These are phyloP conservation scores for Mrakia blollopis DNA, from an alignment of 768 basidiomycete genomes.

Conservation along the genomic window DNA sequence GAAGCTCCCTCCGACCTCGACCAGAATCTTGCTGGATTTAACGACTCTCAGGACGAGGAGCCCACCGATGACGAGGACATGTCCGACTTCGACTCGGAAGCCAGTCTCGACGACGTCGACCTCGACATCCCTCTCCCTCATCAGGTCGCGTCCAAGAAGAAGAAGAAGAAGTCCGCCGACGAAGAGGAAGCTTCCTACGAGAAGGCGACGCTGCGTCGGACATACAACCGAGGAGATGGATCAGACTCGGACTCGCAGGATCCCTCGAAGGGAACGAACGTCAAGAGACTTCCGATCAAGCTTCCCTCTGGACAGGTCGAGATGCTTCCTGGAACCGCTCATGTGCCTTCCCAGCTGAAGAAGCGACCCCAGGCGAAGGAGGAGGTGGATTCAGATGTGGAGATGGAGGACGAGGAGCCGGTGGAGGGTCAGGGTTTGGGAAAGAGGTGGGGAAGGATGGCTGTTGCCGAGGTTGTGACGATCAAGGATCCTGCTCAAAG, in stretches of 20 bases:
- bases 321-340: slow-evolving; percentile 42
- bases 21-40: slow-evolving; percentile 13
- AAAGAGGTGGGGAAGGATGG: slow-evolving; percentile 57
- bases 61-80: slow-evolving; percentile 4
- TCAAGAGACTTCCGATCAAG: slow-evolving; percentile 69
- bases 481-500: slow-evolving; percentile 62
- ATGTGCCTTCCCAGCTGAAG: slow-evolving; percentile 21
- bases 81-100: slow-evolving; percentile 19
- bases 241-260: slow-evolving; percentile 22
- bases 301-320: slow-evolving; percentile 72
- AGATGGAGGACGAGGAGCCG: slow-evolving; percentile 31
- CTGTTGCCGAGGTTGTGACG: slow-evolving; percentile 65
- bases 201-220: slow-evolving; percentile 18
- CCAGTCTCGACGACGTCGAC: slow-evolving; percentile 9
- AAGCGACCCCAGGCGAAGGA: slow-evolving; percentile 32
- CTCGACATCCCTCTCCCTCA: slow-evolving; percentile 25
- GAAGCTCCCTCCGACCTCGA: slow-evolving; percentile 19
- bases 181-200: slow-evolving; percentile 25
- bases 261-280: slow-evolving; percentile 32
- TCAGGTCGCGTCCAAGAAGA: slow-evolving; percentile 26
- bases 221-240: slow-evolving; percentile 8
- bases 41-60: slow-evolving; percentile 25
- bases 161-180: slow-evolving; percentile 21
- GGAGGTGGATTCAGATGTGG: slow-evolving; percentile 27
- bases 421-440: slow-evolving; percentile 62